phyloP scores from a whole-genome alignment of 345 rosid species.

The Corchorus capsularis region DNA sequence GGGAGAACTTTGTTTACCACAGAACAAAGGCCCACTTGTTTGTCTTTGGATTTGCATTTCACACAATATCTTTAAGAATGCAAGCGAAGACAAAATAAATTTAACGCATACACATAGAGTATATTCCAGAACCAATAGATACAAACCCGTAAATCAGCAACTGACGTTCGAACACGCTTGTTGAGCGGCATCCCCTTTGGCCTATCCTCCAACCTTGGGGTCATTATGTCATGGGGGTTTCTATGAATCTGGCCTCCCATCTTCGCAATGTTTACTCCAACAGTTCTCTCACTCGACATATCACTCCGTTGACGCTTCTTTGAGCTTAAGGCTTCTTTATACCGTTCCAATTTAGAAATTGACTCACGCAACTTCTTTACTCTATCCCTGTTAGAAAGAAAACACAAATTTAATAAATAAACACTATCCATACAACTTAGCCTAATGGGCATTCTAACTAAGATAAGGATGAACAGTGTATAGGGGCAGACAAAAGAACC shows the following conservation, averaged over 20 bases:
- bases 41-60: neutral
- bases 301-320: slow-evolving; percentile 81
- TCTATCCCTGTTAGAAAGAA: slow-evolving; percentile 64
- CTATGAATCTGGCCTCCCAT: slow-evolving; percentile 66
- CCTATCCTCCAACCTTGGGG: slow-evolving; percentile 74
- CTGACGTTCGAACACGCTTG: slow-evolving; percentile 72
- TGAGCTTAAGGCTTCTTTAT: slow-evolving; percentile 60
- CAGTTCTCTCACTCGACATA: slow-evolving; percentile 58
- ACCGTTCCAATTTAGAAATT: slow-evolving; percentile 69
- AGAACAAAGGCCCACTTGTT: neutral
- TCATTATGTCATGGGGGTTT: slow-evolving; percentile 53
- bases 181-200: slow-evolving; percentile 69
- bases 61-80: neutral
- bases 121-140: slow-evolving; percentile 25
- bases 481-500: neutral
- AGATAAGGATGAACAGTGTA: neutral
- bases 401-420: slow-evolving; percentile 25
- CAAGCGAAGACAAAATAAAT: neutral
- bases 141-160: slow-evolving; percentile 83
- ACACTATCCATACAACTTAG: neutral
- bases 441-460: neutral
- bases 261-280: slow-evolving; percentile 56
- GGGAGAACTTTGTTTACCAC: neutral
- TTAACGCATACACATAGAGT: slow-evolving; percentile 5
- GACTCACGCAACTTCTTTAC: slow-evolving; percentile 64